These are phyloP conservation scores for Leccinum olivaceopallidum DNA, from an alignment of 768 basidiomycete species.

Conservation along the genomic window DNA sequence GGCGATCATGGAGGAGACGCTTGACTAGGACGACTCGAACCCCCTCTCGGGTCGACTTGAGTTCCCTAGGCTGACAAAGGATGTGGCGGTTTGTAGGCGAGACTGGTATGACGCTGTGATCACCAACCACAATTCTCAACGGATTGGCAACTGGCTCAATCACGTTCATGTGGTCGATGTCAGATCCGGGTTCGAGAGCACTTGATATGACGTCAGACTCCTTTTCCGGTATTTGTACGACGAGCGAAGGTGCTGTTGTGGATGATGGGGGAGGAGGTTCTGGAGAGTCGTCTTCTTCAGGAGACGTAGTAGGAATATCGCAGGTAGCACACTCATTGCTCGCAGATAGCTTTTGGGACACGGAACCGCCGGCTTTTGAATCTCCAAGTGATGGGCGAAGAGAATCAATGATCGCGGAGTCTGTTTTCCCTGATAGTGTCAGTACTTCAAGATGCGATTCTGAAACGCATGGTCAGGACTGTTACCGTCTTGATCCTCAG, in stretches of 20 bases:
- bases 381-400: slow-evolving; percentile 9
- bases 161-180: slow-evolving; percentile 12
- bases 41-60: slow-evolving; percentile 54
- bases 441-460: slow-evolving; percentile 13
- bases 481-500: background rate
- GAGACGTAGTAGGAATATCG: slow-evolving; percentile 9
- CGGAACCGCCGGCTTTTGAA: slow-evolving; percentile 7
- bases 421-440: slow-evolving; percentile 17
- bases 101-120: slow-evolving; percentile 22
- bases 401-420: slow-evolving; percentile 4
- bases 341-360: slow-evolving; percentile 6
- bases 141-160: slow-evolving; percentile 14
- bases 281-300: slow-evolving; percentile 7
- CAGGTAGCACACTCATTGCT: slow-evolving; percentile 14
- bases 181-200: slow-evolving; percentile 7
- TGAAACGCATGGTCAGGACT: slow-evolving; percentile 17
- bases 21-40: slow-evolving; percentile 64
- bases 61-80: slow-evolving; percentile 17
- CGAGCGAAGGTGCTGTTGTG: slow-evolving; percentile 14
- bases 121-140: slow-evolving; percentile 32
- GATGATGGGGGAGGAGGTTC: slow-evolving; percentile 13
- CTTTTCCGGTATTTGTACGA: slow-evolving; percentile 17
- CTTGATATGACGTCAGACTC: slow-evolving; percentile 14
- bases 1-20: slow-evolving; percentile 57
- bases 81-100: slow-evolving; percentile 8